phyloP scores from a whole-genome alignment of 2,329 filamentous ascomycete genomes.

The Cladobotryum mycophilum region DNA sequence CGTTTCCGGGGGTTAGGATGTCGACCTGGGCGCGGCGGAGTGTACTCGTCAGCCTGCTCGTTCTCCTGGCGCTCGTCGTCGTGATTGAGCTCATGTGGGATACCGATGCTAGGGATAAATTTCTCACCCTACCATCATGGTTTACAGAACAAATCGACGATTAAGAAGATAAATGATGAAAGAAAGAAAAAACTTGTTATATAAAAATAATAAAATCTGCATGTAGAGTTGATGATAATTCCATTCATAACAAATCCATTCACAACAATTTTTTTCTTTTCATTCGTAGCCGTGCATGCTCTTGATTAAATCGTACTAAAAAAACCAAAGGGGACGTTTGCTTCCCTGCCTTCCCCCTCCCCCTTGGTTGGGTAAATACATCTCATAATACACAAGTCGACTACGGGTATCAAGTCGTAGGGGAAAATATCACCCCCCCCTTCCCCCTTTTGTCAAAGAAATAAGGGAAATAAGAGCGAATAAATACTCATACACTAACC shows the following conservation, averaged over 20 bases:
- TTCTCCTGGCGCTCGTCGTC: conserved; percentile 22
- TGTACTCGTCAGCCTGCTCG: conserved; percentile 12
- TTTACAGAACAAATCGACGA: background rate
- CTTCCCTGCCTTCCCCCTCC: no score
- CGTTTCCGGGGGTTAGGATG: conserved; percentile 11
- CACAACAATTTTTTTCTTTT: background rate
- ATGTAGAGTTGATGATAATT: no score
- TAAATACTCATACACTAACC: no score
- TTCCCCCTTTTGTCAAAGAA: background rate
- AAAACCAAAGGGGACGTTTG: no score
- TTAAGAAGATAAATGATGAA: background rate
- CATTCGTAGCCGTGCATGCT: background rate
- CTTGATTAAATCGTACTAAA: background rate
- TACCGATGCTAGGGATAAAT: background rate
- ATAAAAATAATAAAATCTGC: no score
- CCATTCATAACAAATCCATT: no score
- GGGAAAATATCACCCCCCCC: no score
- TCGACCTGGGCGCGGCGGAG: conserved; percentile 5
- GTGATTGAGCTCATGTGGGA: conserved; percentile 14
- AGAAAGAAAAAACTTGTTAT: no score
- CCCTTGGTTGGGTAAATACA: no score
- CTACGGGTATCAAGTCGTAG: background rate
- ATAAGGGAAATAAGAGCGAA: background rate
- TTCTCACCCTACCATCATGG: background rate
- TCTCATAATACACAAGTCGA: background rate